Conservation (phyloP, 164 flowering plant genomes). For the Brasenia schreberi region DNA sequence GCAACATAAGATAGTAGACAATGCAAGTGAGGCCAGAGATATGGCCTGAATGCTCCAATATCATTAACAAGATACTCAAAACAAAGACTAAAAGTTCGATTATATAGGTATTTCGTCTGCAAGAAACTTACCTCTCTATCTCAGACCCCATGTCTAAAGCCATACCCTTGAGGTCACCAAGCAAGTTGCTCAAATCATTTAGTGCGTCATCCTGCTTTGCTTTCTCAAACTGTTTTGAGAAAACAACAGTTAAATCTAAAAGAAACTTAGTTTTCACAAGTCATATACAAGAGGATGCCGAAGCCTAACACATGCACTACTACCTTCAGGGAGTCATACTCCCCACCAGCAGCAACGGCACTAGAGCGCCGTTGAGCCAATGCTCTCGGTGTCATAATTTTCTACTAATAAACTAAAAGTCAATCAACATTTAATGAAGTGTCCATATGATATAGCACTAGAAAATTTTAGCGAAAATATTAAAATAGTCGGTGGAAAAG, state of each 20-base stretch:
- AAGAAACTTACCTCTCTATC: conserved; percentile 4
- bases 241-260: not conserved
- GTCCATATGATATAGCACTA: too few relatives aligned
- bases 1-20: not conserved
- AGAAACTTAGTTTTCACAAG: not conserved
- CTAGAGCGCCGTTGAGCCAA: too few relatives aligned
- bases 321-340: too few relatives aligned
- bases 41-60: not conserved
- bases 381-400: too few relatives aligned
- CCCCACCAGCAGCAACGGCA: too few relatives aligned
- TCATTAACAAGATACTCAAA: not conserved
- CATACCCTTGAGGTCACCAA: conserved; percentile 12
- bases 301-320: too few relatives aligned
- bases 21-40: not conserved
- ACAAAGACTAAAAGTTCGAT: too few relatives aligned
- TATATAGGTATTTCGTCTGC: too few relatives aligned
- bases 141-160: conserved; percentile 14
- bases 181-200: conserved; percentile 8
- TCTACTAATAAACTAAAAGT: too few relatives aligned
- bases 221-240: conserved; percentile 7
- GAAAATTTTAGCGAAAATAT: too few relatives aligned
- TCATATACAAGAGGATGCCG: not conserved
- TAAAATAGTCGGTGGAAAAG: too few relatives aligned
- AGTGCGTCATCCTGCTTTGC: conserved; percentile 13
- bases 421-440: too few relatives aligned